A percentile compares a stretch with the other conserved stretches of the same genome.
phyloP scores from a whole-genome alignment of 495 filamentous ascomycete genomes.

The Xylaria cubensis region DNA sequence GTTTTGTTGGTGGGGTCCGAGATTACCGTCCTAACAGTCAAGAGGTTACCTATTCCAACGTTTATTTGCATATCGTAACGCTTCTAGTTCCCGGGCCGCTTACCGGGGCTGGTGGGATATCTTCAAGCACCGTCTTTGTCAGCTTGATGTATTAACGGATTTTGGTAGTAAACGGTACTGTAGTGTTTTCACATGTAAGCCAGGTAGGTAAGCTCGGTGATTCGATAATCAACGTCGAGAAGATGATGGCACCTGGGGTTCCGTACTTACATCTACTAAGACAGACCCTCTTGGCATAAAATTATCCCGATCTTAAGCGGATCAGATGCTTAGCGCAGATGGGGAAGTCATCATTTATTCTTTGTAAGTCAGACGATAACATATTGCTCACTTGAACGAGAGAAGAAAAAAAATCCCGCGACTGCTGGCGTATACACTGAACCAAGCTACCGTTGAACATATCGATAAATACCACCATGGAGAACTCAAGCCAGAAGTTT shows the following conservation, averaged over 20 bases:
- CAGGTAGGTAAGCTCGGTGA: not conserved
- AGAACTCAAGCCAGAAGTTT: slow-evolving; percentile 64
- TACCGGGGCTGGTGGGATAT: not conserved
- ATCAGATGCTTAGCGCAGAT: not conserved
- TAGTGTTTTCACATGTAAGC: too few relatives aligned
- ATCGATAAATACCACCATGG: not conserved
- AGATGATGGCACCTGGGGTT: not conserved
- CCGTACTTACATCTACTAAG: not conserved
- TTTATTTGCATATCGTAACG: not conserved
- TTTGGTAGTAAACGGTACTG: not conserved
- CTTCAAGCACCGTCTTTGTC: not conserved
- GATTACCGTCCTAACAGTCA: not conserved
- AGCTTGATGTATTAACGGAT: not conserved
- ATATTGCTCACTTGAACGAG: not conserved
- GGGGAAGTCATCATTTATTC: not conserved
- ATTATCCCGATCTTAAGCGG: slow-evolving; percentile 22
- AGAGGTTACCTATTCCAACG: not conserved
- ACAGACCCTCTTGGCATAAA: not conserved
- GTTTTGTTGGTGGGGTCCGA: slow-evolving; percentile 19
- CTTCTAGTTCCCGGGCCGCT: not conserved
- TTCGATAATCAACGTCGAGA: not conserved
- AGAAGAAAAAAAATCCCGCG: not conserved
- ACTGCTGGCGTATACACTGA: not conserved
- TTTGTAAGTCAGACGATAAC: slow-evolving; percentile 3
- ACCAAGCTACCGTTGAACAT: not conserved